Conservation (phyloP, 2,329 filamentous ascomycete genomes). For the Chrysoporthe deuterocubensis region DNA sequence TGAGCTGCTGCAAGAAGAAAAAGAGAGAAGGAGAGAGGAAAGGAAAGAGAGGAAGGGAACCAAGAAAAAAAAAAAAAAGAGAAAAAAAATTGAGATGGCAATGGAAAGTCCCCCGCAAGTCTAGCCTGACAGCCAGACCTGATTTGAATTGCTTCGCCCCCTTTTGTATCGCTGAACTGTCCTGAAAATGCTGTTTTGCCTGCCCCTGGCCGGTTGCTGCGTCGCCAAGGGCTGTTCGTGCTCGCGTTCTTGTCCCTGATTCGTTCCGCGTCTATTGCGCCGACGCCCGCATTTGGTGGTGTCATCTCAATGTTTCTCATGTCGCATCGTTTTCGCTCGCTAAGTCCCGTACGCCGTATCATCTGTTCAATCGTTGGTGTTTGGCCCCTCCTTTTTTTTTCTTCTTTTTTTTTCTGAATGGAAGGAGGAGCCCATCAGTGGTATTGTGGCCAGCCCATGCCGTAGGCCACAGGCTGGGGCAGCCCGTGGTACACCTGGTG, state of each 20-base stretch:
- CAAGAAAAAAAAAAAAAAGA: slow-evolving; percentile 8
- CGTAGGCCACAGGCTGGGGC: slow-evolving; percentile 23
- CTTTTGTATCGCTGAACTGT: not conserved
- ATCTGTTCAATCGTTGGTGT: too few species aligned
- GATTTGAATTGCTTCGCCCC: slow-evolving; percentile 15
- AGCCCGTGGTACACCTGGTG: slow-evolving; percentile 20
- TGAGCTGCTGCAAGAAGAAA: not conserved
- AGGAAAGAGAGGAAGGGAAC: slow-evolving; percentile 5
- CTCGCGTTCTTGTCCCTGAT: not conserved
- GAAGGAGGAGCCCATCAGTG: slow-evolving; percentile 1
- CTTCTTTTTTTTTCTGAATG: not conserved
- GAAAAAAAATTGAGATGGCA: not conserved
- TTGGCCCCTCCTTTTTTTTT: not conserved
- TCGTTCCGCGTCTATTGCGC: not conserved
- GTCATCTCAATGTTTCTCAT: not conserved
- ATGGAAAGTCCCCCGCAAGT: slow-evolving; percentile 3
- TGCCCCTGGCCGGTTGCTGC: not conserved
- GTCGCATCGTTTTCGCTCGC: not conserved
- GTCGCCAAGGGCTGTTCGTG: not conserved
- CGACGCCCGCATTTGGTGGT: not conserved
- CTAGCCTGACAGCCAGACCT: slow-evolving; percentile 10
- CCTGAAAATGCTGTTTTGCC: not conserved
- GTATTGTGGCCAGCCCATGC: slow-evolving; percentile 25
- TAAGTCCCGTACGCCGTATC: too few species aligned
- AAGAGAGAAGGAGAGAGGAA: not conserved